Evolutionary conservation across 306 rosid species (phyloP).

Genomic region (Senna siamea): DNA sequence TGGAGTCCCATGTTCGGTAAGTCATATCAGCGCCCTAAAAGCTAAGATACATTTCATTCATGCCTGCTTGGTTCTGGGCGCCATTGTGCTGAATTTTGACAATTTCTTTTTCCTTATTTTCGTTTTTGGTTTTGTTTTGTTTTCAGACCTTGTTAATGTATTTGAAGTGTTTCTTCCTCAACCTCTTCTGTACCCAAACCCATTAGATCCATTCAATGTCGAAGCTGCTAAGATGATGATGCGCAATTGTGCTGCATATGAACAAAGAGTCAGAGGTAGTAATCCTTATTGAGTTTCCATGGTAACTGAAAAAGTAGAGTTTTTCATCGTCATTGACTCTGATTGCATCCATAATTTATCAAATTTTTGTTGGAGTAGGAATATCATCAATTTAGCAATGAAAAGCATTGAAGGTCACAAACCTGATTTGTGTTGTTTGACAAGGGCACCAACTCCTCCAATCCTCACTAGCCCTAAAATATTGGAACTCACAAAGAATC

Average conservation of each 20-base stretch:
- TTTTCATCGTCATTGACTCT: constrained; percentile 20
- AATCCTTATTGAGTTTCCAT: constrained; percentile 22
- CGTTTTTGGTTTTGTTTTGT: background rate
- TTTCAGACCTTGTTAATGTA: constrained; percentile 63
- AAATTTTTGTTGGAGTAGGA: constrained; percentile 24
- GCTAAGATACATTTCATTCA: constrained; percentile 41
- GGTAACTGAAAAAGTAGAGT: background rate
- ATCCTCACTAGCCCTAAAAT: no score
- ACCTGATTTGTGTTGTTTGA: no score
- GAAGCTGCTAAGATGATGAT: constrained; percentile 90
- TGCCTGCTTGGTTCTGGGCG: constrained; percentile 23
- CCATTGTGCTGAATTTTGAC: constrained; percentile 24
- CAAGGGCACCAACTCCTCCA: no score
- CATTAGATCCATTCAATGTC: constrained; percentile 81
- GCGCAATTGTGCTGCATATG: constrained; percentile 70
- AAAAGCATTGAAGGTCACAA: no score
- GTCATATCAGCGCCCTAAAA: background rate
- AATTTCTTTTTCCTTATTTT: constrained; percentile 41
- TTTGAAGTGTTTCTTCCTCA: constrained; percentile 90
- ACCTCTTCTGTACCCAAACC: constrained; percentile 89
- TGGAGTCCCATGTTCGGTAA: constrained; percentile 98
- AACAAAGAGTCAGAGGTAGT: constrained; percentile 80
- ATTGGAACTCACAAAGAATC: no score
- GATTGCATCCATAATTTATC: background rate
- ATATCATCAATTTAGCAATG: background rate